A percentile compares a stretch with the other conserved stretches of the same genome.
phyloP scores from a whole-genome alignment of 805 yeast species.

The Alloascoidea hylecoeti region DNA sequence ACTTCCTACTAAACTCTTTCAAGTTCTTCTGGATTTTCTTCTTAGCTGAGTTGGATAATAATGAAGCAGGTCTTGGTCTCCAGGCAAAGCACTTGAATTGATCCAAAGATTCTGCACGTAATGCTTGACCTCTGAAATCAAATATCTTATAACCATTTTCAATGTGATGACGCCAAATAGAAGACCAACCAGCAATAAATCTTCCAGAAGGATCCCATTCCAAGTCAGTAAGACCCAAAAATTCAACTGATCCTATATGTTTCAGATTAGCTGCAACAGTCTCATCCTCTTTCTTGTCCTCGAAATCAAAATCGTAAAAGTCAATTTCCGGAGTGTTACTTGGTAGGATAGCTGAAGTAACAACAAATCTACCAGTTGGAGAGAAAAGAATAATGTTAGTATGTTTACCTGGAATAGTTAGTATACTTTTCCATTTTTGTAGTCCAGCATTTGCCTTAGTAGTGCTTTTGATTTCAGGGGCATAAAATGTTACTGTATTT shows the following conservation, averaged over 20 bases:
- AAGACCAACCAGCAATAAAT: constrained; percentile 77
- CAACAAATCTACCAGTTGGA: constrained; percentile 83
- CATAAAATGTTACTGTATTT: constrained; percentile 67
- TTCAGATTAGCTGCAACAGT: constrained; percentile 45
- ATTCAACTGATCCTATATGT: constrained; percentile 48
- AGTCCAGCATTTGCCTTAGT: constrained; percentile 26
- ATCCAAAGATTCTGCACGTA: constrained; percentile 66
- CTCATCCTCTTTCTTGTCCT: constrained; percentile 31
- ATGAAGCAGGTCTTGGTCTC: constrained; percentile 92
- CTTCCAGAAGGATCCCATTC: constrained; percentile 97
- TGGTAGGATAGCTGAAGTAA: constrained; percentile 28
- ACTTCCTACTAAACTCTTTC: constrained; percentile 80
- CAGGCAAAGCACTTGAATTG: constrained; percentile 82
- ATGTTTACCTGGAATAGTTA: constrained; percentile 44
- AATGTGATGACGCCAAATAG: constrained; percentile 67
- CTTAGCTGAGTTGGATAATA: constrained; percentile 63
- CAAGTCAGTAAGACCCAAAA: constrained; percentile 66
- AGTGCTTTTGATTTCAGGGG: constrained; percentile 51
- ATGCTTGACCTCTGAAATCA: constrained; percentile 67
- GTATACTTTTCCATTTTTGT: constrained; percentile 46
- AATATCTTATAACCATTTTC: constrained; percentile 86
- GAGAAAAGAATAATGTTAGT: constrained; percentile 74
- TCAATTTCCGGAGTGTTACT: constrained; percentile 49
- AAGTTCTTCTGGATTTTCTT: constrained; percentile 85
- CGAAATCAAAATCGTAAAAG: constrained; percentile 76